Conservation (phyloP, 1,139 yeast genomes). For the Waltiozyma solani region DNA sequence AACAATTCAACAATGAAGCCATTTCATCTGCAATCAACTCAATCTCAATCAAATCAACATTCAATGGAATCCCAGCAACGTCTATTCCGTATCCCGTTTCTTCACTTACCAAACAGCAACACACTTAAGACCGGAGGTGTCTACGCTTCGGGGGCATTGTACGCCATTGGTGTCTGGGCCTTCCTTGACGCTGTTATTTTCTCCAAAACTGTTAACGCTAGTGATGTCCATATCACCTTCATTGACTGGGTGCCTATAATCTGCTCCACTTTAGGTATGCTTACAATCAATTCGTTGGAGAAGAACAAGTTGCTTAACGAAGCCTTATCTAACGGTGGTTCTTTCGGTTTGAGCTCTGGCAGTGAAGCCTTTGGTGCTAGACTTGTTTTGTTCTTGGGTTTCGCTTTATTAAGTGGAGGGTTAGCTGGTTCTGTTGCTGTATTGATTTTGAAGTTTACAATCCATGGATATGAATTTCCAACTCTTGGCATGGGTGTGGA, state of each 20-base stretch:
- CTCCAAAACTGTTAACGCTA: constrained; percentile 78
- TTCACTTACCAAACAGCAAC: constrained; percentile 57
- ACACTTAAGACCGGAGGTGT: constrained; percentile 69
- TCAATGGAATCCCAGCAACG: constrained; percentile 20
- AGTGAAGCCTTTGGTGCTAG: constrained; percentile 41
- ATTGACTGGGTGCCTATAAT: constrained; percentile 94
- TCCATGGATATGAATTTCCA: constrained; percentile 68
- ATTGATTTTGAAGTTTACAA: constrained; percentile 70
- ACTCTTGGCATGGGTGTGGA: constrained; percentile 93
- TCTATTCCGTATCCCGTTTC: constrained; percentile 44
- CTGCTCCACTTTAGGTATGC: constrained; percentile 83
- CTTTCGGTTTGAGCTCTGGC: not conserved
- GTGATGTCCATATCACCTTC: constrained; percentile 78
- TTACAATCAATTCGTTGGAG: constrained; percentile 86
- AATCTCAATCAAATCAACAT: not conserved
- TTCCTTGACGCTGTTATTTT: constrained; percentile 83
- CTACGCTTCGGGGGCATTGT: constrained; percentile 64
- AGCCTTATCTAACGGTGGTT: constrained; percentile 37
- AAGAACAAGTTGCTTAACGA: constrained; percentile 64
- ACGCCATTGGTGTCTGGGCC: constrained; percentile 84
- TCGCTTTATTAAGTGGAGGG: constrained; percentile 89
- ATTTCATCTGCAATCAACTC: not conserved
- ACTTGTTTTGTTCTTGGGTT: constrained; percentile 81
- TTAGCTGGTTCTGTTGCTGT: constrained; percentile 88
- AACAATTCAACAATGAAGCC: too few relatives aligned